Evolutionary conservation across 805 yeast genomes (phyloP).

Genomic region (Saturnispora gosingensis): DNA sequence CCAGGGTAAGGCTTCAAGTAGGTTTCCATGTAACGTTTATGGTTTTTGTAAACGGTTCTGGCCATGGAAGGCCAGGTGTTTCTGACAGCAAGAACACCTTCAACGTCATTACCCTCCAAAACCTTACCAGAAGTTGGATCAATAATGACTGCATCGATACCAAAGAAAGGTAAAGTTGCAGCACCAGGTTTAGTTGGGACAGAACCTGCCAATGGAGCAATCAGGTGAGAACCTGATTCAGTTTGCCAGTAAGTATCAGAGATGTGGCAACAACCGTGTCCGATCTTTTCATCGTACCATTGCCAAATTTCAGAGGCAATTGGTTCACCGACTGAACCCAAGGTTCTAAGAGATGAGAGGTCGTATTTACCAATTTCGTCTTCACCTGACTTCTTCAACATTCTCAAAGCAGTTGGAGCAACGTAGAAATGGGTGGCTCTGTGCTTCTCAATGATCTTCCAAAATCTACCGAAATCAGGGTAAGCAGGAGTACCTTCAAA

Average conservation of each 20-base stretch:
- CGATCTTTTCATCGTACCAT: slow-evolving; percentile 92
- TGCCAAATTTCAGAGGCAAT: slow-evolving; percentile 98
- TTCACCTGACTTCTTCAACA: slow-evolving; percentile 78
- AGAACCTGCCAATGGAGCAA: slow-evolving; percentile 91
- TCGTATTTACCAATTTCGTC: slow-evolving; percentile 72
- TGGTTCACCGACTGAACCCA: slow-evolving; percentile 98
- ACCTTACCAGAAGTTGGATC: slow-evolving; percentile 91
- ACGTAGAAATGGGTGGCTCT: slow-evolving; percentile 94
- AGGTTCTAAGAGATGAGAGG: slow-evolving; percentile 75
- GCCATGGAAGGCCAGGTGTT: slow-evolving; percentile 99
- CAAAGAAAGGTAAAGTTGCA: slow-evolving; percentile 94
- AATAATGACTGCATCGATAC: slow-evolving; percentile 80
- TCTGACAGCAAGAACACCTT: slow-evolving; percentile 89
- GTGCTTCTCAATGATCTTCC: slow-evolving; percentile 91
- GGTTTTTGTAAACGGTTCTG: slow-evolving; percentile 87
- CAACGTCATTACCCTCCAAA: slow-evolving; percentile 79
- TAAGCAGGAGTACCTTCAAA: slow-evolving; percentile 98
- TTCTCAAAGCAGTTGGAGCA: slow-evolving; percentile 95
- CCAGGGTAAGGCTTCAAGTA: slow-evolving; percentile 91
- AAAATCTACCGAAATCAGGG: slow-evolving; percentile 90
- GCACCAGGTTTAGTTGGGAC: slow-evolving; percentile 96
- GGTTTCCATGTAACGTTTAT: slow-evolving; percentile 79
- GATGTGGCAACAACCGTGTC: slow-evolving; percentile 81
- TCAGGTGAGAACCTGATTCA: slow-evolving; percentile 92
- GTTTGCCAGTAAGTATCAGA: slow-evolving; percentile 99